Base-by-base conservation (phyloP, 208 protist species). In the Leishmania turanica region DNA sequence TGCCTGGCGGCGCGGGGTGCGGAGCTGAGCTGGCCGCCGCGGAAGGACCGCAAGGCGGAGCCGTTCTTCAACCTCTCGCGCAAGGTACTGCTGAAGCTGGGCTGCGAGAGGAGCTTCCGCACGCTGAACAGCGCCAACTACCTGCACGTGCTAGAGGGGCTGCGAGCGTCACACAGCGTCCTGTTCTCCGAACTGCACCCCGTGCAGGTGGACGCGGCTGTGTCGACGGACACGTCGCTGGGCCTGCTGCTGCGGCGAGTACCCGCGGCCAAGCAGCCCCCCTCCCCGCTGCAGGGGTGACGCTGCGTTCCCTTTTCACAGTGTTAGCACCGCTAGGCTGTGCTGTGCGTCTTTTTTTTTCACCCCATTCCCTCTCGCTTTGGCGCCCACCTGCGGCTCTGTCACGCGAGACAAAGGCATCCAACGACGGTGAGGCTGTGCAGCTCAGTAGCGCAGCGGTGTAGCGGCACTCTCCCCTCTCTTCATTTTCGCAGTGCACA, bases 51-150 rank as follows among this genome's bases (percentile, higher is more conserved):
- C 45, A 66, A 56, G 2, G 71, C n/a, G 6, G 82, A 81, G 64
- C 71, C 72, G 31, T 24, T 71, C 21, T 15, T 81, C 7, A 68
- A 60, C 2, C 70, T 85, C 19, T 56, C 77, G 2, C 82, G 56
- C 40, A 77, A 79, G 37, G 1, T 73, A 47, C 47, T 85, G 62
- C 77, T 53, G 40, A 9, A n/a, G 53, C 72, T 85, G 42, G 69
- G 82, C 53, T 68, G 64, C 40, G 72, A 85, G 7, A 15, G 64
- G 9, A 85, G 82, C 71, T 92, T 94, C 72, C 84, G 78, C 75
- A 92, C 87, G 1, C 77, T 96, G 19, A 90, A 94, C 81, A 89
- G 75, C 54, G 81, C 85, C 49, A 96, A 96, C 81, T 93, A 92
- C 77, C 75, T 89, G 53, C 85, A 92, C 45, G 83, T 91, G 64